A percentile compares a stretch with the other conserved stretches of the same genome.
These are phyloP conservation scores for Pelargonium myrrhifolium DNA, from an alignment of 441 rosid species.

Conservation along the genomic window DNA sequence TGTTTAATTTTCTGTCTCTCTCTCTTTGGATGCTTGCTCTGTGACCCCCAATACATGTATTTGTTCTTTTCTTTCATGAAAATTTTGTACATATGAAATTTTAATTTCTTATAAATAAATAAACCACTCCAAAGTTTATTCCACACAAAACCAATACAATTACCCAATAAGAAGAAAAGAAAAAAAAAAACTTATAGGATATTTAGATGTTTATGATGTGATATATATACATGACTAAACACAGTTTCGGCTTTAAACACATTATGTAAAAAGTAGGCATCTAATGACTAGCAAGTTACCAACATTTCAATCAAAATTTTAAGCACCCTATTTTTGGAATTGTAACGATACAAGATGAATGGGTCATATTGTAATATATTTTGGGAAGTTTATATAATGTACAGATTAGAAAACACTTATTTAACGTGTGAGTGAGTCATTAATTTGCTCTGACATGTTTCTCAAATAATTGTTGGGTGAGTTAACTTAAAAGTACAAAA, in stretches of 20 bases:
- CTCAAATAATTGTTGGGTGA: neutral
- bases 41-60: too few relatives aligned
- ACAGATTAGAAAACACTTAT: neutral
- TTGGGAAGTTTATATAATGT: neutral
- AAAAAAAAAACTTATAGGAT: neutral
- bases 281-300: neutral
- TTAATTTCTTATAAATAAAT: too few relatives aligned
- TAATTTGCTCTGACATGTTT: neutral
- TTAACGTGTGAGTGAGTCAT: too few relatives aligned
- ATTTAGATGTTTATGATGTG: neutral
- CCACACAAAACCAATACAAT: neutral
- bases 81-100: too few relatives aligned
- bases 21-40: too few relatives aligned
- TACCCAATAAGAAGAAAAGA: neutral
- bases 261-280: neutral
- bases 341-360: neutral
- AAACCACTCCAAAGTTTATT: too few relatives aligned
- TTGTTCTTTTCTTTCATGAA: too few relatives aligned
- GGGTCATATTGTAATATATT: neutral
- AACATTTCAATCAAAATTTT: neutral
- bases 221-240: neutral
- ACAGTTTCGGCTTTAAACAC: neutral
- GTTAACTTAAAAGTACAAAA: too few relatives aligned
- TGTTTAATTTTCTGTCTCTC: too few relatives aligned
- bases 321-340: neutral